These are phyloP conservation scores for Cryphonectria carpinicola DNA, from an alignment of 2,329 filamentous ascomycete genomes.

Conservation along the genomic window DNA sequence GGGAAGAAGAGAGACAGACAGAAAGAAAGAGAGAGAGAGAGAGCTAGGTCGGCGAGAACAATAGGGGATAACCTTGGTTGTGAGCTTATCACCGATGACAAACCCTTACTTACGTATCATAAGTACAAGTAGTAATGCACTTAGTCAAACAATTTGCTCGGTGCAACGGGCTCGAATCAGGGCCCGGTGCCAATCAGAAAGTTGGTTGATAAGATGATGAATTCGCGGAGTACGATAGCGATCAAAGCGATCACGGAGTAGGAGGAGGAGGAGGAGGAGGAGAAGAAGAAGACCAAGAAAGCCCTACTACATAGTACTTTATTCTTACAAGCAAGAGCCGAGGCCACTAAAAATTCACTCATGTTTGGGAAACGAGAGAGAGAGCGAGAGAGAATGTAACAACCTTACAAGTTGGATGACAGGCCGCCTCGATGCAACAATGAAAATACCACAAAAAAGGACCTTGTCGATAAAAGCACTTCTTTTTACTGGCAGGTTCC, in stretches of 20 bases:
- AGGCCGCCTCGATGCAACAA: background rate
- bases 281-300: background rate
- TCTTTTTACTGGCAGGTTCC: slow-evolving; percentile 21
- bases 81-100: slow-evolving; percentile 5
- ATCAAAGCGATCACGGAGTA: slow-evolving; percentile 10
- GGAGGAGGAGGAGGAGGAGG: background rate
- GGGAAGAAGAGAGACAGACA: background rate
- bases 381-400: background rate
- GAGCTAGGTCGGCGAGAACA: background rate
- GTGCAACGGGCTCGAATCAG: background rate
- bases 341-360: no score
- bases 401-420: background rate
- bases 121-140: background rate
- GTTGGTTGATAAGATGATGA: background rate
- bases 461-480: slow-evolving; percentile 11
- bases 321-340: background rate
- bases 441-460: background rate
- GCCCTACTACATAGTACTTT: background rate
- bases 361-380: no score
- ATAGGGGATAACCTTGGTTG: background rate
- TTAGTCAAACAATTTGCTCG: background rate
- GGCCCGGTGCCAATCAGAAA: background rate
- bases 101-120: background rate
- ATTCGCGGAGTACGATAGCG: background rate
- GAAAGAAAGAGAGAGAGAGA: background rate